Evolutionary conservation across 2,329 filamentous ascomycete genomes (phyloP), one percentile per base, ranked within the genome.

Genomic region (Colletotrichum brevisporum): DNA sequence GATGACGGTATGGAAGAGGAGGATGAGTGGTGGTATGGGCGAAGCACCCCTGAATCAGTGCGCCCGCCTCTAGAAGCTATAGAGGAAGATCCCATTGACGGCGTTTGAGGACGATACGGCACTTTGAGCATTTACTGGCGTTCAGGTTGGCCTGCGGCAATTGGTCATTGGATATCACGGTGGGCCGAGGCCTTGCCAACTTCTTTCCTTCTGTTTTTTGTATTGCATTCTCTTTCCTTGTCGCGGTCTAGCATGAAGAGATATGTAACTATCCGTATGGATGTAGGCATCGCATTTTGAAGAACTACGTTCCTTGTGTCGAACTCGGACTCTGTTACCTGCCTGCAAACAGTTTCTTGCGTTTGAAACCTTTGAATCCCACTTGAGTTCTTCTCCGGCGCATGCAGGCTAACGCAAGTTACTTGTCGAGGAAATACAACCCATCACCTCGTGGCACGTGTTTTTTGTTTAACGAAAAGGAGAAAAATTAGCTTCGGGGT

Each of bases 11-110:
- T 85, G 21, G 85, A 85, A 21, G 85, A 88, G 63, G 85, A 89
- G 75, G 89, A 91, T 70, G 86, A 90, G 72, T 91, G 89, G 88
- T 85, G 85, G 81, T 90, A 90, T 73, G 87, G 88, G 53, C 83
- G 83, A 59, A 80, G 78, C 41, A 83, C 84, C 2, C 83, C 86
- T n/a, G 85, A 86, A 39, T 87, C 86, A n/a, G 82, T 89, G 54
- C 83, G 84, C 45, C 86, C 87, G 45, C 83, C 85, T 13, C 74
- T 82, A 1, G 83, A 84, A 69, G 82, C 82, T 24, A 85, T 84
- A 63, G 86, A 88, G 71, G 86, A 89, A 67, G 87, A 89, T 71
- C 78, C 80, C 9, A 75, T 80, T 61, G 82, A 84, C 31, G 61
- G 51, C 54, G 56, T 18, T 64, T 58, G 53, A 63, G 64, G 62